Evolutionary conservation across 2,329 filamentous ascomycete species (phyloP), one percentile per base, ranked within the genome.

Genomic region (Ophiognomonia clavigignenti-juglandacearum): DNA sequence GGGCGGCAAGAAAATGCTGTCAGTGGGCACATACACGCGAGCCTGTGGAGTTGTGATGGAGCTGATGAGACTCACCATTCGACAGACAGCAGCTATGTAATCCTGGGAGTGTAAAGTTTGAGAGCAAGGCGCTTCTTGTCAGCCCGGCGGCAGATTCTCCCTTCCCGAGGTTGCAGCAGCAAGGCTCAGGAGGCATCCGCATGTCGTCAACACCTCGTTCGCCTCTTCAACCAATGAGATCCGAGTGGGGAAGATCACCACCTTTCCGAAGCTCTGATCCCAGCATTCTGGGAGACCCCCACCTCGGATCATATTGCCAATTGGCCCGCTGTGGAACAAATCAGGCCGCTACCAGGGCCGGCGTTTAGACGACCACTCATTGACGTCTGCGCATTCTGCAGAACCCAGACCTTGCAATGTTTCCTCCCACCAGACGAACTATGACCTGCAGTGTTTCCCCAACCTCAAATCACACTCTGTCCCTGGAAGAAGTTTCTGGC

Each of bases 341-440:
- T 18, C 10, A 31, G 45, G 51, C 48, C 53, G 1, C 23, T 16
- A 7, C 24, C 31, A 19, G 24, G 62, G 62, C 57, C 62, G 59
- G 62, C 62, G 62, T 60, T 57, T 63, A 55, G 50, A 31, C n/a
- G 36, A 22, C 56, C 58, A 60, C 37, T 58, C 51, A 59, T 10
- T 11, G 8, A 6, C 24, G 13, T 24, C 29, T 6, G 40, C 31
- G 41, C 39, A 52, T 52, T 46, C 44, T 31, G 29, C 35, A 31
- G 22, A 13, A 16, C 11, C 26, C 23, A 26, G 19, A n/a, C 18
- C 23, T 29, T 27, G 39, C 14, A 23, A 22, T 36, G 32, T 37
- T 32, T 35, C 18, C 29, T n/a, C 29, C 29, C 11, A 9, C 22
- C 32, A 18, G 24, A 48, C 20, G 40, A 39, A 45, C 39, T 27